A percentile compares a stretch with the other conserved stretches of the same genome.
Conservation (phyloP, 192 early-diverging fungal genomes). For the Coemansia sp. region DNA sequence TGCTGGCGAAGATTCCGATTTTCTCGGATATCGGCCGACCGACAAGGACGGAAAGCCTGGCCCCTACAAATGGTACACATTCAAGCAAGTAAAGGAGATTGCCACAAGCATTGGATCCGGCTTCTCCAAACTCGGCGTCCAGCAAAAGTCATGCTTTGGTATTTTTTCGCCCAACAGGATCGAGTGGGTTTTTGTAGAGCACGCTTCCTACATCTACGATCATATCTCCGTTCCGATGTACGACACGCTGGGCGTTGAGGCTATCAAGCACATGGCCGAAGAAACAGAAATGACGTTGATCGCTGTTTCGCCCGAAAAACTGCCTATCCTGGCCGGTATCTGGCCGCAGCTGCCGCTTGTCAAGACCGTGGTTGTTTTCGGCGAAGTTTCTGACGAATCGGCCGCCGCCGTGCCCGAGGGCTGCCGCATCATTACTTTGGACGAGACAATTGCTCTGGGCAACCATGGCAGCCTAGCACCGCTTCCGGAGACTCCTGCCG, state of each 20-base stretch:
- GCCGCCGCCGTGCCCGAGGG: slow-evolving; percentile 25
- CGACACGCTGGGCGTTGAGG: slow-evolving; percentile 81
- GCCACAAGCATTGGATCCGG: slow-evolving; percentile 71
- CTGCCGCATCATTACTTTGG: slow-evolving; percentile 62
- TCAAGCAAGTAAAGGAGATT: slow-evolving; percentile 63
- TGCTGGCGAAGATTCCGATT: slow-evolving; percentile 36
- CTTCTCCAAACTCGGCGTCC: slow-evolving; percentile 72
- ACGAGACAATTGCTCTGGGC: slow-evolving; percentile 55
- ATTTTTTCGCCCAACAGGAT: slow-evolving; percentile 67
- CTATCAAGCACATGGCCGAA: slow-evolving; percentile 79
- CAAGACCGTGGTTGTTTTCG: slow-evolving; percentile 61
- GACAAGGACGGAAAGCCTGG: slow-evolving; percentile 58
- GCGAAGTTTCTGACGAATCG: slow-evolving; percentile 28
- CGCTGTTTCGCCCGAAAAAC: slow-evolving; percentile 67
- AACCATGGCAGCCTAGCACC: slow-evolving; percentile 54
- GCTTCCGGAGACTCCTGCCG: slow-evolving; percentile 54
- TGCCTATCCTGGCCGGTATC: slow-evolving; percentile 23
- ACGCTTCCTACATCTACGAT: slow-evolving; percentile 62
- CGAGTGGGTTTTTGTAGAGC: slow-evolving; percentile 49
- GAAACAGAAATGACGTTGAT: slow-evolving; percentile 80
- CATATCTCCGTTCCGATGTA: slow-evolving; percentile 80
- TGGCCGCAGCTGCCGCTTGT: slow-evolving; percentile 55
- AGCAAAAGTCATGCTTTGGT: slow-evolving; percentile 58
- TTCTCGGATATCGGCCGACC: slow-evolving; percentile 39
- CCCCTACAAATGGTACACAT: slow-evolving; percentile 77